Base-by-base conservation (phyloP, 768 basidiomycete genomes). In the Boletus speciosus region DNA sequence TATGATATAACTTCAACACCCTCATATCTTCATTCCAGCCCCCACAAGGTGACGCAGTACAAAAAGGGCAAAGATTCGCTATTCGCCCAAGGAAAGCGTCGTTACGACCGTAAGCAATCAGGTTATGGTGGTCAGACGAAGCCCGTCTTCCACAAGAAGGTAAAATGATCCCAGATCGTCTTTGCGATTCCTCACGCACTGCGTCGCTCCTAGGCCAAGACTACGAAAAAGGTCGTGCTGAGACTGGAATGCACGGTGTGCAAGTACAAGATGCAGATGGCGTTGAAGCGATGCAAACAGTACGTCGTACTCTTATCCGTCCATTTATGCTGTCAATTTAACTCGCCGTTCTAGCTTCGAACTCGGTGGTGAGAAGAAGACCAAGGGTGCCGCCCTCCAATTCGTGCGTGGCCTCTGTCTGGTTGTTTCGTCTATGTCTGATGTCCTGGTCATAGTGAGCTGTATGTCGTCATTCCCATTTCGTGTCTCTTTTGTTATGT, bases 101-200 rank as follows among this genome's bases (percentile, higher is more conserved):
- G 97, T 80, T 98, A 99, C 79, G 97, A 98, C 81, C 88, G 96
- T 69, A 96, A 97, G 84, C 94, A 91, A 76, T 88, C 88, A 61
- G 91, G 96, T 77, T 98, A 98, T 79, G 96, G 96, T 89, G 96
- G 96, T 78, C 96, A 99, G 83, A 99, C 96, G 56, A 99, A 99
- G 81, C 96, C 96, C 57, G 95, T 99, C 77, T 99, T 99, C 89
- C 97, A 99, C 90, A 99, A 99, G 83, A 98, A 97, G 88, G 93
- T 69, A 43, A 9, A 1, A 9, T 5, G 19, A 29, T 31, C 21
- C 16, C 9, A 12, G 1, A 10, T 2, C 0, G 1, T 46, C 12
- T 1, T 4, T 23, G 15, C 19, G 23, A 4, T 45, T 14, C 36
- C 39, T 56, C 5, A 43, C 36, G 5, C 23, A 12, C 2, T 0